Percentiles rank a stretch among this genome's conserved stretches.
Evolutionary conservation across 1,284 basidiomycete genomes (phyloP).

Genomic region (Serendipita sp.): DNA sequence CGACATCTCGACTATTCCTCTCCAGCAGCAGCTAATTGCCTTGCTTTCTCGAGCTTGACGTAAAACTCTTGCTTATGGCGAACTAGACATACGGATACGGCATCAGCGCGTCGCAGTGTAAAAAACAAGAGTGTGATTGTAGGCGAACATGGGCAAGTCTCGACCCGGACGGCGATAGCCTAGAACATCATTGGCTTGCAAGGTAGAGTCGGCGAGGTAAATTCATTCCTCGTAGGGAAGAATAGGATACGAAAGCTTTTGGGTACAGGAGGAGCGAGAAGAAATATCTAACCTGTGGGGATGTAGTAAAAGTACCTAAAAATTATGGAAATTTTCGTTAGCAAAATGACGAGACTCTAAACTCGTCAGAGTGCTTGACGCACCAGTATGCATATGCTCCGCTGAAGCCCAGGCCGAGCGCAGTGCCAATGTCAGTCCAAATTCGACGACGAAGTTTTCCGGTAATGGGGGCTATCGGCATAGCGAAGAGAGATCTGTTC

Average conservation of each 20-base stretch:
- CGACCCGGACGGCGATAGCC: not conserved
- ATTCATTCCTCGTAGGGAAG: slow-evolving; percentile 33
- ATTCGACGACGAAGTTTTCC: slow-evolving; percentile 80
- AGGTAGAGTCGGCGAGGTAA: not conserved
- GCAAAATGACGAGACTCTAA: not conserved
- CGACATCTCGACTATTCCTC: not conserved
- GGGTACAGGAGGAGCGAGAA: slow-evolving; percentile 10
- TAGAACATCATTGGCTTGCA: slow-evolving; percentile 5
- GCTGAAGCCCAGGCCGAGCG: slow-evolving; percentile 56
- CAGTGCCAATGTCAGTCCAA: slow-evolving; percentile 62
- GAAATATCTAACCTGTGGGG: slow-evolving; percentile 11
- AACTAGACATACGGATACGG: slow-evolving; percentile 30
- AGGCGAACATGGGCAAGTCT: not conserved
- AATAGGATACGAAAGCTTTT: slow-evolving; percentile 65
- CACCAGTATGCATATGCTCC: slow-evolving; percentile 69
- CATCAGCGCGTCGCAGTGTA: not conserved
- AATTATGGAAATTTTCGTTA: slow-evolving; percentile 9
- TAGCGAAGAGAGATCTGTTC: slow-evolving; percentile 18
- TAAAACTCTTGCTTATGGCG: slow-evolving; percentile 71
- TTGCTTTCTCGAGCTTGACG: slow-evolving; percentile 61
- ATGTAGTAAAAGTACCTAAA: slow-evolving; percentile 12
- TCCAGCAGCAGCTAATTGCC: slow-evolving; percentile 22
- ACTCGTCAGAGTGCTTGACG: slow-evolving; percentile 18
- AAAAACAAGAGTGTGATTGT: not conserved
- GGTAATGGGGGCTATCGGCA: slow-evolving; percentile 75